Conservation (phyloP, 208 protist species). For the Wallacemonas collosoma region DNA sequence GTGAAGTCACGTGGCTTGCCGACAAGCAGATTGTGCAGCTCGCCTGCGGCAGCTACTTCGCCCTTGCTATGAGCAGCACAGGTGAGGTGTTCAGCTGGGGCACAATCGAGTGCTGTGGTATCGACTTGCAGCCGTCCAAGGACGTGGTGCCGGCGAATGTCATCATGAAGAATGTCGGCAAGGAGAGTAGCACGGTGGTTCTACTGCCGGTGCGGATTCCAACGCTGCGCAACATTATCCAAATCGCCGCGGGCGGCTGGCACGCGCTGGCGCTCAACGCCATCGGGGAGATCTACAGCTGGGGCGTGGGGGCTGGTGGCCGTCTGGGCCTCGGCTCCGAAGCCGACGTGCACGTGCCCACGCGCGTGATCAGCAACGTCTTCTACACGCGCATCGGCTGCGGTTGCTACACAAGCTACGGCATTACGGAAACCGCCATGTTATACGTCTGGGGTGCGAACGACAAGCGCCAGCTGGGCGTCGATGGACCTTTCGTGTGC, state of each 20-base stretch:
- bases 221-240: slow-evolving; percentile 55
- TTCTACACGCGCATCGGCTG: slow-evolving; percentile 73
- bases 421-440: slow-evolving; percentile 58
- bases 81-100: slow-evolving; percentile 87
- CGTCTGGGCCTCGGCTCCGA: slow-evolving; percentile 59
- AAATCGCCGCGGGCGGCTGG: slow-evolving; percentile 70
- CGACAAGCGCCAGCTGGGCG: slow-evolving; percentile 54
- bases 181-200: slow-evolving; percentile 50
- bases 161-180: slow-evolving; percentile 47
- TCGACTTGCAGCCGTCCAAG: slow-evolving; percentile 52
- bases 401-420: slow-evolving; percentile 71
- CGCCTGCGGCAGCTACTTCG: slow-evolving; percentile 81
- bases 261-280: slow-evolving; percentile 78
- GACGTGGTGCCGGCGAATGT: slow-evolving; percentile 50
- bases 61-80: slow-evolving; percentile 58
- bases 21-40: slow-evolving; percentile 85
- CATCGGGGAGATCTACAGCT: slow-evolving; percentile 72
- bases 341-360: slow-evolving; percentile 45
- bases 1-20: slow-evolving; percentile 67
- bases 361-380: slow-evolving; percentile 39
- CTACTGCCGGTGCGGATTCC: slow-evolving; percentile 57
- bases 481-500: slow-evolving; percentile 18
- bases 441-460: slow-evolving; percentile 85
- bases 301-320: slow-evolving; percentile 67
- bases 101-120: slow-evolving; percentile 78